A percentile compares a stretch with the other conserved stretches of the same genome.
These are phyloP conservation scores for Novakomyces olei DNA, from an alignment of 805 yeast species.

Conservation along the genomic window DNA sequence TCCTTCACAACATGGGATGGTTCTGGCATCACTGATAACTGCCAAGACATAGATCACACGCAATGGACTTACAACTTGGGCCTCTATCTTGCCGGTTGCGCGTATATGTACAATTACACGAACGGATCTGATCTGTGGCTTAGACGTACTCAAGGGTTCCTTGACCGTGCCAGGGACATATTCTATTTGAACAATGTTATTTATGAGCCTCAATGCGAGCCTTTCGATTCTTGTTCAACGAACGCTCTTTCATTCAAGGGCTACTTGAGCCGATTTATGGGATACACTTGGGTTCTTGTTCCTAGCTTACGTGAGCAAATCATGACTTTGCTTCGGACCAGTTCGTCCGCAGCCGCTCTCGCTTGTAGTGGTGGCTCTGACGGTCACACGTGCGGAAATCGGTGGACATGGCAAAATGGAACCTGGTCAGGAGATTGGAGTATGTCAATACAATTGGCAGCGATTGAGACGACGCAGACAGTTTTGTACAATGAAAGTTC, in stretches of 20 bases:
- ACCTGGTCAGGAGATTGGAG: conserved; percentile 53
- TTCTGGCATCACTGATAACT: conserved; percentile 25
- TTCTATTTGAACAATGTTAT: conserved; percentile 32
- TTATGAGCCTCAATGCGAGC: conserved; percentile 57
- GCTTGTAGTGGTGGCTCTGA: conserved; percentile 67
- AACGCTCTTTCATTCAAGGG: conserved; percentile 63
- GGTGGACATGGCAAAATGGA: conserved; percentile 30
- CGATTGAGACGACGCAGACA: conserved; percentile 40
- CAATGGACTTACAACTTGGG: conserved; percentile 67
- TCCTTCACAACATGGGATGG: conserved; percentile 39
- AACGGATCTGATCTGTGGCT: conserved; percentile 33
- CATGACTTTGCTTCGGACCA: conserved; percentile 23
- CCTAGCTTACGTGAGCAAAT: conserved; percentile 31
- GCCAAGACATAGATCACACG: conserved; percentile 24
- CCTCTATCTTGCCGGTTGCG: conserved; percentile 42
- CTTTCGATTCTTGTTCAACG: conserved; percentile 32
- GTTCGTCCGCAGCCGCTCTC: conserved; percentile 49
- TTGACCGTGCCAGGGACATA: conserved; percentile 22
- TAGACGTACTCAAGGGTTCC: conserved; percentile 27
- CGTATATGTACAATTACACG: conserved; percentile 43
- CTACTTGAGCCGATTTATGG: conserved; percentile 41
- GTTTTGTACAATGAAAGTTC: conserved; percentile 12
- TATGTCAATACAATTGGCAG: conserved; percentile 66
- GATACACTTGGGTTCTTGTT: conserved; percentile 36
- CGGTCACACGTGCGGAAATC: conserved; percentile 58